Conservation (phyloP, 2,329 filamentous ascomycete genomes). For the Neocatenulostroma microsporum region DNA sequence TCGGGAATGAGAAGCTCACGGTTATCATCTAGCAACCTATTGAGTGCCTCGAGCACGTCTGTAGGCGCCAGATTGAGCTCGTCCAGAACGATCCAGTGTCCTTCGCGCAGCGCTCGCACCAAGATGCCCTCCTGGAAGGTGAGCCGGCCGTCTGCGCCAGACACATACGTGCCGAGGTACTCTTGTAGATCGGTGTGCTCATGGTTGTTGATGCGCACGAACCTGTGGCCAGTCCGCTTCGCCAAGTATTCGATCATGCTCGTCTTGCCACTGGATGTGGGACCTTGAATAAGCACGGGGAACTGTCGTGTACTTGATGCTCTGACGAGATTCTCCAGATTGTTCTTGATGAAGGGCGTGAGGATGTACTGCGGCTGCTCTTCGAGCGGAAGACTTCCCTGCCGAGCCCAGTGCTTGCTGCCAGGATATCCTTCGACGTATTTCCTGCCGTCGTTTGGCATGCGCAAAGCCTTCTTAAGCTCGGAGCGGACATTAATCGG, state of each 20-base stretch:
- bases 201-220: constrained; percentile 98
- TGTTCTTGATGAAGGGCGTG: constrained; percentile 88
- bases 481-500: constrained; percentile 63
- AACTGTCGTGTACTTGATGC: constrained; percentile 88
- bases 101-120: constrained; percentile 83
- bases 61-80: constrained; percentile 95
- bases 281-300: constrained; percentile 90
- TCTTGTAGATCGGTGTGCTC: constrained; percentile 98
- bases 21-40: constrained; percentile 92
- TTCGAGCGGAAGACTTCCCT: constrained; percentile 59
- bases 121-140: constrained; percentile 89
- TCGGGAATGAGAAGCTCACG: constrained; percentile 91
- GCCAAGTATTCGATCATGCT: constrained; percentile 99
- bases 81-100: constrained; percentile 96
- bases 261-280: constrained; percentile 95
- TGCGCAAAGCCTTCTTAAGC: constrained; percentile 67
- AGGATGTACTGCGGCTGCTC: constrained; percentile 89
- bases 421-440: constrained; percentile 57
- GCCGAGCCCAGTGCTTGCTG: constrained; percentile 61
- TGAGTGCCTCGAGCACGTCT: constrained; percentile 92
- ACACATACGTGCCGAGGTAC: constrained; percentile 91
- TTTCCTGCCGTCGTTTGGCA: constrained; percentile 64
- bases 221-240: constrained; percentile 93
- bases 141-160: constrained; percentile 73
- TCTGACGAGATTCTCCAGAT: constrained; percentile 86